Base-by-base conservation (phyloP, 495 filamentous ascomycete genomes). In the Penicillium turbatum region DNA sequence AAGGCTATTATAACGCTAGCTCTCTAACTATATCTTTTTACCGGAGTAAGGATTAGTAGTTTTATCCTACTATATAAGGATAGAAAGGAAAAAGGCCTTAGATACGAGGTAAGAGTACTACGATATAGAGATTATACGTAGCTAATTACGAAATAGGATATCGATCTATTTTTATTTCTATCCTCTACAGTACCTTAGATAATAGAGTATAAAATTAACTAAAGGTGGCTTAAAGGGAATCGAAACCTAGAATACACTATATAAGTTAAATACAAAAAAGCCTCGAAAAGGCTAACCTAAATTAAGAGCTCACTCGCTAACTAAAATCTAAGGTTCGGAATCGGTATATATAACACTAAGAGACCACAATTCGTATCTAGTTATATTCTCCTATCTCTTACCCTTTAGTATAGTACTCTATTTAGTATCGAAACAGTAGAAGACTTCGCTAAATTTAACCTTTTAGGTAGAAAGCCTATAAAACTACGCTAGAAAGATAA, bases 21-120 rank as follows among this genome's bases (percentile, higher is more conserved):
- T 40, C 56, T 66, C 43, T 49, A 66, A 40, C 10, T 66, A 29
- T 66, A 53, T 29, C 52, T 66, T 6, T 60, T 63, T 36, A 63
- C 12, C 27, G 54, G 54, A 59, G 54, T 40, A 56, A 66, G 54
- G n/a, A 59, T 66, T 43, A 35, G 57, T 36, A 48, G 51, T 45
- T 58, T 63, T 40, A 63, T 66, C 35, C 60, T 39, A 21, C 37
- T 45, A 10, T 1, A 51, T 19, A 15, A 63, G 43, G 35, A 63
- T 8, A 63, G 34, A 57, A 21, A 52, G 2, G 11, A 60, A 26
- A 57, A 34, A 46, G 56, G 53, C 12, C 50, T 59, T 29, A 37
- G 43, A 51, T 63, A 59, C 10, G 36, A 56, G 41, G 40, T 59
- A 13, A 55, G 35, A 19, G 35, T 35, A 38, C 32, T 39, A 16